Percentiles rank a stretch among this genome's conserved stretches.
These are phyloP conservation scores for Saccharomycopsis schoenii DNA, from an alignment of 805 yeast species.

Conservation along the genomic window DNA sequence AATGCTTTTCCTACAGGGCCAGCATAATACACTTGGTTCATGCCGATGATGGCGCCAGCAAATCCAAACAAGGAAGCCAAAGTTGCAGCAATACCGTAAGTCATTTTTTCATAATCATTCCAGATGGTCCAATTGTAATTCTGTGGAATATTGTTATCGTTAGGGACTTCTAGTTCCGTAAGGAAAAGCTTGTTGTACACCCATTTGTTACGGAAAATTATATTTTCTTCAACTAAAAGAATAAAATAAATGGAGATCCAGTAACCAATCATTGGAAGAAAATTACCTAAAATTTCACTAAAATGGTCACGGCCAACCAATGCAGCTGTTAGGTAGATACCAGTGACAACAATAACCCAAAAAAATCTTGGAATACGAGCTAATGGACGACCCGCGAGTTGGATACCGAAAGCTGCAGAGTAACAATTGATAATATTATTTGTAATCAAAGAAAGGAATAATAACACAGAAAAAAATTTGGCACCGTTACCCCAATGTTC, in stretches of 20 bases:
- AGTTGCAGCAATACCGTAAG: slow-evolving; percentile 65
- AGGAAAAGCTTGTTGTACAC: slow-evolving; percentile 19
- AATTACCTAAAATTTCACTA: slow-evolving; percentile 63
- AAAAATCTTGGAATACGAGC: slow-evolving; percentile 70
- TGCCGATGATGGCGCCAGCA: slow-evolving; percentile 76
- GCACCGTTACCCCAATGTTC: slow-evolving; percentile 73
- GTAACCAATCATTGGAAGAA: slow-evolving; percentile 85
- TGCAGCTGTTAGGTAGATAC: slow-evolving; percentile 57
- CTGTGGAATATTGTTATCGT: slow-evolving; percentile 22
- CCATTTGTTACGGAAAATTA: slow-evolving; percentile 49
- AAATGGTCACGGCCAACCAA: slow-evolving; percentile 68
- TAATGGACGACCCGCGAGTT: slow-evolving; percentile 44
- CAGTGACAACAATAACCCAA: slow-evolving; percentile 56
- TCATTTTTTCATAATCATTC: slow-evolving; percentile 51
- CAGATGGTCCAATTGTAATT: slow-evolving; percentile 67
- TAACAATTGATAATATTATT: slow-evolving; percentile 76
- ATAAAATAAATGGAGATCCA: slow-evolving; percentile 79
- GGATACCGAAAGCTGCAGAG: slow-evolving; percentile 73
- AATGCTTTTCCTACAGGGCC: slow-evolving; percentile 63
- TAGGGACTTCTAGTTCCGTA: slow-evolving; percentile 11
- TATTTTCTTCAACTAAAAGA: slow-evolving; percentile 62
- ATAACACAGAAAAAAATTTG: slow-evolving; percentile 57
- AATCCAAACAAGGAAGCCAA: slow-evolving; percentile 59
- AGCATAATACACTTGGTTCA: slow-evolving; percentile 77
- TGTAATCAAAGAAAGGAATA: slow-evolving; percentile 67